Conservation (phyloP, 345 rosid genomes). For the Iberis pinnata region DNA sequence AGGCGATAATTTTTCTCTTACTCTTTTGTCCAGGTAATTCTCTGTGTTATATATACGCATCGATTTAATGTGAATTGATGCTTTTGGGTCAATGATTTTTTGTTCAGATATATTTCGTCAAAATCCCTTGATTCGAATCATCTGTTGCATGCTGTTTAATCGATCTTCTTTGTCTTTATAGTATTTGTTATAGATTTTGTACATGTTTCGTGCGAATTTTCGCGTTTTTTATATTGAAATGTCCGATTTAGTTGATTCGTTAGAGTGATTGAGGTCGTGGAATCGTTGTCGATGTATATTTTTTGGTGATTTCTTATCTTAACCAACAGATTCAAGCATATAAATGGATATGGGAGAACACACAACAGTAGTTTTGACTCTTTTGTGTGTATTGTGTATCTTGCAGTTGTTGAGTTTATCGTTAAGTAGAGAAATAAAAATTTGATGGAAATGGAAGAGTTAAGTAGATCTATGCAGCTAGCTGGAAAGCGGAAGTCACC, state of each 20-base stretch:
- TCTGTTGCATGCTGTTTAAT: slow-evolving; percentile 4
- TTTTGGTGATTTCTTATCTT: not conserved
- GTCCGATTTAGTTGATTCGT: not conserved
- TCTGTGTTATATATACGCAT: not conserved
- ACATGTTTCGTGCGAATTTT: not conserved
- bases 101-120: too few relatives aligned
- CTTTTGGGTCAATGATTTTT: not conserved
- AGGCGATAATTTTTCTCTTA: not conserved
- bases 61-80: not conserved
- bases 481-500: slow-evolving; percentile 59
- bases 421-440: not conserved
- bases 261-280: slow-evolving; percentile 5
- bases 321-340: too few relatives aligned
- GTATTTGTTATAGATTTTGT: too few relatives aligned
- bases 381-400: slow-evolving; percentile 3
- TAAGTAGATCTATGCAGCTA: slow-evolving; percentile 31
- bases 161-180: too few relatives aligned
- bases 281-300: not conserved
- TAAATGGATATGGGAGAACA: too few relatives aligned
- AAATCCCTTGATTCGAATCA: not conserved
- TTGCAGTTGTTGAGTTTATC: slow-evolving; percentile 19
- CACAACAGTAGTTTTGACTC: too few relatives aligned
- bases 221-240: not conserved
- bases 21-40: slow-evolving; percentile 9
- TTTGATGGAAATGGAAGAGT: slow-evolving; percentile 21